phyloP scores from a whole-genome alignment of 2,329 filamentous ascomycete species.

The Trichoderma hamatum region DNA sequence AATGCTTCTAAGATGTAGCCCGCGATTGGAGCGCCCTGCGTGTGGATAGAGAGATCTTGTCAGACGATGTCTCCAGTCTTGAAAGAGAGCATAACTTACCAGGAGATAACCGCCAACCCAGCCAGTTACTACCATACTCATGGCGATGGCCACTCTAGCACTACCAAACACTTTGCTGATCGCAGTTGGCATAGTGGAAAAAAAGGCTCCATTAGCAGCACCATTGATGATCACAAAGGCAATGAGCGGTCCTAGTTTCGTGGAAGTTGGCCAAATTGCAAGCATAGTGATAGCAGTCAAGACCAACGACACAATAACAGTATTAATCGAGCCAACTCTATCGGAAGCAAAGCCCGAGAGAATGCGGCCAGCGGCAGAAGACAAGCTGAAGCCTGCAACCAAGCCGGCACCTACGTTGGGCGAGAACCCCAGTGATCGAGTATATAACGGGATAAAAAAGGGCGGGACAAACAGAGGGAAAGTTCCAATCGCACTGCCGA shows the following conservation, averaged over 20 bases:
- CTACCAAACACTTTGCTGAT: slow-evolving; percentile 60
- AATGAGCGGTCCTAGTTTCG: slow-evolving; percentile 54
- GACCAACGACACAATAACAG: slow-evolving; percentile 51
- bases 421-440: slow-evolving; percentile 53
- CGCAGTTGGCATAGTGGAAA: slow-evolving; percentile 62
- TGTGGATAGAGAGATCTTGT: background rate
- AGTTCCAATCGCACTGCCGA: slow-evolving; percentile 56
- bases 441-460: slow-evolving; percentile 61
- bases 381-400: slow-evolving; percentile 61
- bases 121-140: slow-evolving; percentile 62
- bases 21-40: slow-evolving; percentile 58
- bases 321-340: slow-evolving; percentile 55
- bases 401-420: slow-evolving; percentile 55
- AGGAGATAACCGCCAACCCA: slow-evolving; percentile 64
- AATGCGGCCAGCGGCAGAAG: slow-evolving; percentile 58
- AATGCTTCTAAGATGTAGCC: slow-evolving; percentile 59
- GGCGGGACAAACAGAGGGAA: slow-evolving; percentile 63
- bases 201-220: slow-evolving; percentile 61
- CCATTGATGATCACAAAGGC: slow-evolving; percentile 62
- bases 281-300: slow-evolving; percentile 59
- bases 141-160: slow-evolving; percentile 54
- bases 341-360: slow-evolving; percentile 57
- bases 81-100: slow-evolving; percentile 38
- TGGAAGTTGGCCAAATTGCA: slow-evolving; percentile 60
- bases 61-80: background rate